A percentile compares a stretch with the other conserved stretches of the same genome.
phyloP scores from a whole-genome alignment of 768 basidiomycete genomes.

The Amanita brunnescens region DNA sequence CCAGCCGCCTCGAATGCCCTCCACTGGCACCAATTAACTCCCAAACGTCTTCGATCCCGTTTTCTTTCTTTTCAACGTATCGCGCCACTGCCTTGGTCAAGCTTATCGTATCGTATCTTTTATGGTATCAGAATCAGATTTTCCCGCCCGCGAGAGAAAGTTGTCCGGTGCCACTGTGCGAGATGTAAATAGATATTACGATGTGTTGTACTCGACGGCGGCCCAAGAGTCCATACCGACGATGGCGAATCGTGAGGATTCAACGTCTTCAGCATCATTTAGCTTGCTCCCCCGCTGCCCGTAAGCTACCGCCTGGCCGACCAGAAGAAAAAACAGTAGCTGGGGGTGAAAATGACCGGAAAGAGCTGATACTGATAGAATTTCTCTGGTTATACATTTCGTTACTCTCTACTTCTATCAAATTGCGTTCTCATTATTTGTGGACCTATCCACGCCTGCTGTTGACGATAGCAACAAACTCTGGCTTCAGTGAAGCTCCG shows the following conservation, averaged over 20 bases:
- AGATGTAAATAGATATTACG: constrained; percentile 42
- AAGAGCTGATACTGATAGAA: too few relatives aligned
- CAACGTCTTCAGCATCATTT: too few relatives aligned
- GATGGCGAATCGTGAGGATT: constrained; percentile 25
- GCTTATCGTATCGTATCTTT: constrained; percentile 54
- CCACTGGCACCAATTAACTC: constrained; percentile 25
- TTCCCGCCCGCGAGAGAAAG: constrained; percentile 36
- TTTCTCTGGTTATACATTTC: too few relatives aligned
- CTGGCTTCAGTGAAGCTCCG: constrained; percentile 95
- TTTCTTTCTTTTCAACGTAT: constrained; percentile 17
- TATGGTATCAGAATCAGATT: constrained; percentile 47
- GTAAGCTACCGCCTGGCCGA: too few relatives aligned
- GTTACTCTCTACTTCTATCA: too few relatives aligned
- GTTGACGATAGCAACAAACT: constrained; percentile 91
- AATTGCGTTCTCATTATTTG: too few relatives aligned
- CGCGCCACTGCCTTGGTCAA: constrained; percentile 40
- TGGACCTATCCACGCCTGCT: constrained; percentile 16
- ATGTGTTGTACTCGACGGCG: constrained; percentile 41
- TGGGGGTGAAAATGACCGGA: too few relatives aligned
- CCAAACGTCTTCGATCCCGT: constrained; percentile 19
- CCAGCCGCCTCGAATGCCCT: constrained; percentile 31
- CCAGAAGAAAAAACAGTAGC: too few relatives aligned
- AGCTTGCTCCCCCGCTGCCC: too few relatives aligned
- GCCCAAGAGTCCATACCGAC: constrained; percentile 47
- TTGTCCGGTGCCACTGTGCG: constrained; percentile 16